Evolutionary conservation across 2,329 filamentous ascomycete species (phyloP), one percentile per base, ranked within the genome.

Genomic region (Xylaria sp.): DNA sequence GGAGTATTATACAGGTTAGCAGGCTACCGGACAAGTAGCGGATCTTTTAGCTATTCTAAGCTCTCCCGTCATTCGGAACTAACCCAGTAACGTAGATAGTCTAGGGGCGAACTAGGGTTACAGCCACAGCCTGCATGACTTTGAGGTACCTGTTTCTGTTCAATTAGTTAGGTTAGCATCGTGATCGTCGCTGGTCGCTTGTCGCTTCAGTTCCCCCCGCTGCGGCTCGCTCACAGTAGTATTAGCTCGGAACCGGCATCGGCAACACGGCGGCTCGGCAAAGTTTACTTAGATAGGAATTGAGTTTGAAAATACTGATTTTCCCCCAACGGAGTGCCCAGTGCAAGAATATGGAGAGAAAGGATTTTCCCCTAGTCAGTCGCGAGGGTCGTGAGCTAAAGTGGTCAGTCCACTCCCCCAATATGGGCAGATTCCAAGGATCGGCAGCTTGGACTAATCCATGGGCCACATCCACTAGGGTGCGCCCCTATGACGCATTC

Each of bases 401-500:
- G 56, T 58, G 54, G 55, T 44, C 29, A 58, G 33, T 53, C 31
- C 11, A 40, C 29, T 51, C 44, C 44, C 41, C 46, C 48, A 17
- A 43, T 19, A 53, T 43, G 51, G 58, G 31, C 58, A 37, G 33
- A 48, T 47, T 52, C 37, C 23, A 53, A 31, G 54, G 62, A 59
- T 58, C 59, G 54, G 11, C 23, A 53, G 47, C 46, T 37, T 43
- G 48, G 38, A 49, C 57, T 31, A 7, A 23, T 60, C 44, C 27
- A 54, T 15, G 44, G 51, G 25, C 52, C 56, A 54, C 41, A 46
- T 33, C 51, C 55, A 40, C 56, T 37, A 52, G 21, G 31, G 19
- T 19, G 31, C 13, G 29, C 51, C 46, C 53, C 46, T 59, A 68
- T 69, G 68, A 69, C 68, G 67, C 60, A 61, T 25, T 33, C 25